phyloP scores from a whole-genome alignment of 2,329 filamentous ascomycete species.

The Fusarium brachygibbosum region DNA sequence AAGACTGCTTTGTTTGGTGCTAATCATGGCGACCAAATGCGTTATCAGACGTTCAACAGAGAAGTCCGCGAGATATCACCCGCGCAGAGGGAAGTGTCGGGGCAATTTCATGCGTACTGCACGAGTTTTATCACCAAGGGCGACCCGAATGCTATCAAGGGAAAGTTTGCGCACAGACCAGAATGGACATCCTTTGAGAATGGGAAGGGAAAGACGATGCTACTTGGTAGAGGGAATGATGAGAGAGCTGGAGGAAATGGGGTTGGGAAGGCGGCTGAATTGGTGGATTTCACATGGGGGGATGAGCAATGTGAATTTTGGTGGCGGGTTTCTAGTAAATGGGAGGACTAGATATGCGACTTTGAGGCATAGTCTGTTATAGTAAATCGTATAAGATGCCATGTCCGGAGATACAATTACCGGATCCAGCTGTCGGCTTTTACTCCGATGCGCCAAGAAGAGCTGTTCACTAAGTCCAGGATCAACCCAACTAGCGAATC shows the following conservation, averaged over 20 bases:
- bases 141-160: constrained; percentile 41
- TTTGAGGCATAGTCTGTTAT: background rate
- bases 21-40: constrained; percentile 46
- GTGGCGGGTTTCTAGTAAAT: constrained; percentile 54
- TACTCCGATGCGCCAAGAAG: constrained; percentile 17
- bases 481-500: background rate
- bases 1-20: constrained; percentile 43
- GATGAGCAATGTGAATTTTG: constrained; percentile 62
- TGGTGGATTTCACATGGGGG: constrained; percentile 58
- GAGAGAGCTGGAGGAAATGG: constrained; percentile 60
- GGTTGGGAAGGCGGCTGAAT: constrained; percentile 55
- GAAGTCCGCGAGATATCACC: constrained; percentile 54
- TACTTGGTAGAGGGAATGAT: constrained; percentile 63
- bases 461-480: background rate
- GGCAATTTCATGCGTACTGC: constrained; percentile 42
- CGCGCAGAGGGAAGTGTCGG: constrained; percentile 44
- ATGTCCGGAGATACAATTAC: background rate
- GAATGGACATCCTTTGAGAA: constrained; percentile 47
- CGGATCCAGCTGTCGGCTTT: background rate
- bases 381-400: background rate
- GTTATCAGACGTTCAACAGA: constrained; percentile 56
- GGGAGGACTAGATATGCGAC: constrained; percentile 46
- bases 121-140: constrained; percentile 43
- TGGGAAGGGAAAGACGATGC: constrained; percentile 55
- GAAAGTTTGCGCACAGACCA: constrained; percentile 41